phyloP scores from a whole-genome alignment of 495 filamentous ascomycete genomes.

The Aspergillus steynii region DNA sequence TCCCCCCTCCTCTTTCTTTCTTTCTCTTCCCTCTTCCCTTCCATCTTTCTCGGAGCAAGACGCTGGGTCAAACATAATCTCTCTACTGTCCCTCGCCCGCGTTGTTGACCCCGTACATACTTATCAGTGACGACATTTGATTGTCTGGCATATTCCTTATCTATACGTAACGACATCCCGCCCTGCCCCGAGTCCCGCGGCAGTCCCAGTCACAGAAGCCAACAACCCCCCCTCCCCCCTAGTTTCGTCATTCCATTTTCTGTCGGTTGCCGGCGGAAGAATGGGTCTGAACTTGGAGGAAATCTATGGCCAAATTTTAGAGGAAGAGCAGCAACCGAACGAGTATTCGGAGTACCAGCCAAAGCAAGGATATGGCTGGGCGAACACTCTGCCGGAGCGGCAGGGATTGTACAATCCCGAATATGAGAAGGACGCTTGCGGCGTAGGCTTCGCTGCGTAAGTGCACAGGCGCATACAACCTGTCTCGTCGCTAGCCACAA shows the following conservation, averaged over 20 bases:
- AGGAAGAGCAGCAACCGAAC: constrained; percentile 57
- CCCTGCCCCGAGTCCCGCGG: constrained; percentile 25
- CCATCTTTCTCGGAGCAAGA: constrained; percentile 27
- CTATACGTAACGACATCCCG: constrained; percentile 20
- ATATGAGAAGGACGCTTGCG: constrained; percentile 98
- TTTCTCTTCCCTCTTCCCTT: constrained; percentile 23
- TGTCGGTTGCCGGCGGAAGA: constrained; percentile 54
- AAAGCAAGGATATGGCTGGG: constrained; percentile 88
- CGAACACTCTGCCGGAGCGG: constrained; percentile 90
- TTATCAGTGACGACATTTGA: constrained; percentile 32
- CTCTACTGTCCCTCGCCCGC: constrained; percentile 22
- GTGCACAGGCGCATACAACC: constrained; percentile 29
- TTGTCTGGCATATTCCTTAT: constrained; percentile 7
- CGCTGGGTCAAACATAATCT: constrained; percentile 27
- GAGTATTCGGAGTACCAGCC: constrained; percentile 85
- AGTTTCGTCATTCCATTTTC: constrained; percentile 37
- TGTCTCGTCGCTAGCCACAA: constrained; percentile 11
- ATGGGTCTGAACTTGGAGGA: constrained; percentile 70
- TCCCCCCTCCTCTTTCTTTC: constrained; percentile 28
- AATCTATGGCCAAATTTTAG: constrained; percentile 62
- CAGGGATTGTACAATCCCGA: constrained; percentile 97
- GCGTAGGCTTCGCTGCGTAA: constrained; percentile 98
- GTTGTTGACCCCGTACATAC: constrained; percentile 22
- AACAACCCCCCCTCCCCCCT: constrained; percentile 15
- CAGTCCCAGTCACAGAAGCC: constrained; percentile 19